Base-by-base conservation (phyloP, 106 monocot genomes). In the Dendrobium nobile region DNA sequence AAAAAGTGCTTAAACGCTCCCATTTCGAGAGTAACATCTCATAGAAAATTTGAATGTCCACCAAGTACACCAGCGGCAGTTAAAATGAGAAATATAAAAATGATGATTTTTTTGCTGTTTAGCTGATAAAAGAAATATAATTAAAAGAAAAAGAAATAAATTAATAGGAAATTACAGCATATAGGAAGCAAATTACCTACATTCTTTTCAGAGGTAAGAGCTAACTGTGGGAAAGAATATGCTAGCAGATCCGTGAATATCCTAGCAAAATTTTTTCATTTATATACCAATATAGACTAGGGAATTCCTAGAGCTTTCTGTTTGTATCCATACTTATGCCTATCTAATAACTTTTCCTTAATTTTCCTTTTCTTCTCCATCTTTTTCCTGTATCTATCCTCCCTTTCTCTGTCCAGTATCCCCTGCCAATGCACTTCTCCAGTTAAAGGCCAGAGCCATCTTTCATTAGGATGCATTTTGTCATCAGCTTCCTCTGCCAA, bases 401-500 rank as follows among this genome's bases (percentile, higher is more conserved):
- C 98, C 77, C 91, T 98, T 84, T 98, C 95, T 61, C 84, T 88
- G 20, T 95, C 94, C 33, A 88, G 81, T 9, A 92, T 79, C 20
- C 92, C 89, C 22, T 84, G 87, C 89, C 95, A 95, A 78, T 85
- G 89, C 65, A 98, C 94, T 82, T 98, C 94, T 43, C 98, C 98
- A 4, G 91, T 95, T 18, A 89, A 75, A 73, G 94, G 92, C 98
- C 98, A 98, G 9, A 98, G 67, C 88, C 94, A 92, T 54, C 47
- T 72, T 20, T 82, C 80, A 28, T 37, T 79, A 13, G 72, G 78
- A 77, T 87, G 67, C 47, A 89, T 58, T 28, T 78, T 76, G 73
- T 98, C 98, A 75, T 92, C 94, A 17, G 94, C 89, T 82, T 92
- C 92, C 81, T 98, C 94, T 0, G 98, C 98, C 75, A 95, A 83